Base-by-base conservation (phyloP, 257 asterid genomes). In the Capsicum rhomboideum region DNA sequence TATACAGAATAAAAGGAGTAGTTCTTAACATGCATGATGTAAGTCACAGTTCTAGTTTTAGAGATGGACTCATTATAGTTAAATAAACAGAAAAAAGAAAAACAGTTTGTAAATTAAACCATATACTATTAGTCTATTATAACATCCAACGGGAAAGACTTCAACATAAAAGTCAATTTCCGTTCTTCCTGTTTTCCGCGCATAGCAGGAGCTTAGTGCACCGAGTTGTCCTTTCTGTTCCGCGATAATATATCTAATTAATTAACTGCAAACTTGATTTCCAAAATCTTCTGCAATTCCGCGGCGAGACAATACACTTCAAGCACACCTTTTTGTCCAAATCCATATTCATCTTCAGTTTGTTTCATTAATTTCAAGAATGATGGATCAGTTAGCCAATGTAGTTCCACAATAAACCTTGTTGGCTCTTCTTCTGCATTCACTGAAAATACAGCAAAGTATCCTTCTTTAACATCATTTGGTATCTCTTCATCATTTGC, bases 321-420 rank as follows among this genome's bases (percentile, higher is more conserved):
- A 83, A 88, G 90, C 83, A 80, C 90, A 28, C 88, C 88, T 12
- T 75, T 55, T 72, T 87, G 89, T 31, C 8, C 8, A 26, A 82
- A 87, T 74, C 87, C 89, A 75, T 85, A 88, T 78, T 88, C 90
- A 56, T 85, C 83, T 88, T 85, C 88, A 1, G 88, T 83, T 8
- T 44, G 44, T 71, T 85, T 71, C 18, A 88, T 82, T 63, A 88
- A 44, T 52, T 71, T 83, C 80, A 88, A 37, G 83, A 88, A 85
- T 55, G 85, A 77, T 55, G 90, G 88, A 82, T 88, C 42, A 23
- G 50, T 80, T 2, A 88, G 85, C 50, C 86, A 71, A 34, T 29
- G 52, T 17, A 88, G 42, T 49, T 83, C 84, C 10, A 88, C 81
- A 10, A 88, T 17, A 37, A 88, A 88, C 83, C 87, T 85, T 58